Base-by-base conservation (phyloP, 768 basidiomycete species). In the Wakefieldia striispora region DNA sequence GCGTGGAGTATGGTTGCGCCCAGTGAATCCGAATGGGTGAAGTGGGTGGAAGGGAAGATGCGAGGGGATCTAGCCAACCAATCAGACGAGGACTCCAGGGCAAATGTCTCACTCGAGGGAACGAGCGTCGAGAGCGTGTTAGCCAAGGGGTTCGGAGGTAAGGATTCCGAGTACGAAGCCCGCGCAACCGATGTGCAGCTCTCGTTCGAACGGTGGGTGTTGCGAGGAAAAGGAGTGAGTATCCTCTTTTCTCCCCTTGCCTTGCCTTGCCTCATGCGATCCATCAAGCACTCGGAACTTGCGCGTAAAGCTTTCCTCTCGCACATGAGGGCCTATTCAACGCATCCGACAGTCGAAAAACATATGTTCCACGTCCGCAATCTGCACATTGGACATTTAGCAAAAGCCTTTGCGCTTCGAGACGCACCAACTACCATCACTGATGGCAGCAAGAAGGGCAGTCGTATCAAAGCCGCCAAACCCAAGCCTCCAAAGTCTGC, bases 181-280 rank as follows among this genome's bases (percentile, higher is more conserved):
- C 79, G 95, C 26, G 97, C 97, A 33, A 99, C 95, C 11, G 90
- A 98, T 43, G 95, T 95, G 10, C 97, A 99, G 68, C 77, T 97
- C 47, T 81, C 91, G 4, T 92, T 97, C 57, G 97, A 99, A 69
- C 78, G 90, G 41, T 98, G 97, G 95, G 92, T 95, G 2, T 66
- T 95, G 41, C 74, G 68, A 23, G 72, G 72, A 33, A 86, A 84
- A 68, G 76, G 85, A 61, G 95, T 95, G 53, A 50, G 81, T 69
- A 16, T 47, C 10, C 50, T 10, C 27, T 47, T 38, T 38, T 47
- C 20, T 29, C 29, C 9, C 29, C 24, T 61, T 36, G 14, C 39
- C 34, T 20, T 27, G 14, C 14, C 33, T 33, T 33, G 33, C 35
- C 43, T 54, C 44, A 57, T 17, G 37, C 24, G 6, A 45, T 10